Conservation (phyloP, 176 grass and related monocot species). For the Aegilops longissima region DNA sequence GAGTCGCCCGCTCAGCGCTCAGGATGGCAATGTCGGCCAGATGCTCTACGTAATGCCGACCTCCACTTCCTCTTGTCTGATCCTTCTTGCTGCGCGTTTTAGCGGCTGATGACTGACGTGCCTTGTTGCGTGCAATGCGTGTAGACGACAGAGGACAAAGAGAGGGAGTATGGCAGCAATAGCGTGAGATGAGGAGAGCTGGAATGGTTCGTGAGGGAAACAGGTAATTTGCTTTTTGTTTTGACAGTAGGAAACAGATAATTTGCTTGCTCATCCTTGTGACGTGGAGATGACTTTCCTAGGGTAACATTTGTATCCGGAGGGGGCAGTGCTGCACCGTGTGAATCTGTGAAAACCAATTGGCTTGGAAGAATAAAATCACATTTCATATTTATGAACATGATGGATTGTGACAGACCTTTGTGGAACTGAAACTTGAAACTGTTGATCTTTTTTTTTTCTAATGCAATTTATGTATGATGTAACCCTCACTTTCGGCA, state of each 20-base stretch:
- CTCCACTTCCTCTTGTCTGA: neutral
- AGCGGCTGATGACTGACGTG: neutral
- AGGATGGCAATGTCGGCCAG: conserved; percentile 94
- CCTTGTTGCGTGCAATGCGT: conserved; percentile 42
- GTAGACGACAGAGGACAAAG: conserved; percentile 76
- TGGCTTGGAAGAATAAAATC: neutral
- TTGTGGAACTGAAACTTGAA: neutral
- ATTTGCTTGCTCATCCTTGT: too few relatives aligned
- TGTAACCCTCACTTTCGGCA: neutral
- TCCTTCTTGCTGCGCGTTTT: neutral
- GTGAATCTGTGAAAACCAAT: neutral
- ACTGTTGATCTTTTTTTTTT: neutral
- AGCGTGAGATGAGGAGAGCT: conserved; percentile 41
- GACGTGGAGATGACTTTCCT: too few relatives aligned
- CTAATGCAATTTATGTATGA: neutral
- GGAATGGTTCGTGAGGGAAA: conserved; percentile 89
- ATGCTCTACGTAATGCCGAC: conserved; percentile 77
- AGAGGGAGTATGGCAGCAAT: conserved; percentile 6
- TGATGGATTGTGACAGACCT: neutral
- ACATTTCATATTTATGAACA: neutral
- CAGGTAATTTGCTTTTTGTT: conserved; percentile 41
- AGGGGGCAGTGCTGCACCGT: too few relatives aligned
- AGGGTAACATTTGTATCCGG: too few relatives aligned
- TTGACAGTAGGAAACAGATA: too few relatives aligned
- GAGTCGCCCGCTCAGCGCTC: conserved; percentile 66